Evolutionary conservation across 139 green algal genomes (phyloP).

Genomic region (Pycnococcus provasolii): DNA sequence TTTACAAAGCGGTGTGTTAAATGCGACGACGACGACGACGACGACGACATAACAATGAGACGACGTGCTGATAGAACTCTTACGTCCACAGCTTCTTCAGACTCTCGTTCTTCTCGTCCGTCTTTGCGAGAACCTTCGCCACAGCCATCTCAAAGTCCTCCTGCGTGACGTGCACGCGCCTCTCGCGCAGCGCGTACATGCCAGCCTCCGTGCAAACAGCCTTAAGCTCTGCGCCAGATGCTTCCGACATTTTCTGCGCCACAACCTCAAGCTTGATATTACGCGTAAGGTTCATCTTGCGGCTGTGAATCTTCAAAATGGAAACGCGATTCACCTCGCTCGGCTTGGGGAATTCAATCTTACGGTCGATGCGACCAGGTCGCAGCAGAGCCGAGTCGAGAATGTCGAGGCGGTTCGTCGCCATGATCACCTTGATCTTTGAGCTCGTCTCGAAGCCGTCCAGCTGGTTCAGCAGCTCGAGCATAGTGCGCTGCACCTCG

Average conservation of each 20-base stretch:
- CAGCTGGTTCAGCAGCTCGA: constrained; percentile 98
- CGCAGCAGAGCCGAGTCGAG: constrained; percentile 90
- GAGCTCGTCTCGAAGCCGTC: constrained; percentile 98
- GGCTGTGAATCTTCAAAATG: constrained; percentile 89
- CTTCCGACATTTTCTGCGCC: constrained; percentile 78
- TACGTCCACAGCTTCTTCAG: constrained; percentile 97
- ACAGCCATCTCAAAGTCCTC: constrained; percentile 99
- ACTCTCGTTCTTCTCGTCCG: constrained; percentile 84
- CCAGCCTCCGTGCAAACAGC: constrained; percentile 88
- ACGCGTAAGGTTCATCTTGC: constrained; percentile 85
- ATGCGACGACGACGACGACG: no score
- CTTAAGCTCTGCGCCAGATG: constrained; percentile 92
- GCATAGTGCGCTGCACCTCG: constrained; percentile 98
- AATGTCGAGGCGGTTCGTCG: constrained; percentile 99
- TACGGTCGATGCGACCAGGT: constrained; percentile 96
- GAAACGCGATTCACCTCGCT: constrained; percentile 74
- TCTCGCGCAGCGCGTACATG: constrained; percentile 97
- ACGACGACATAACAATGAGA: no score
- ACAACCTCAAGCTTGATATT: constrained; percentile 93
- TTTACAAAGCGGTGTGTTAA: no score
- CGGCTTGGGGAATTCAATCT: constrained; percentile 99
- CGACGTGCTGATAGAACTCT: no score
- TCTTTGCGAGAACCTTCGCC: constrained; percentile 95
- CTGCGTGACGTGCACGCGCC: constrained; percentile 92
- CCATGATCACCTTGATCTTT: constrained; percentile 91